Evolutionary conservation across 1,284 basidiomycete genomes (phyloP), one percentile per base, ranked within the genome.

Genomic region (Microbotryum lychnidis-dioicae): DNA sequence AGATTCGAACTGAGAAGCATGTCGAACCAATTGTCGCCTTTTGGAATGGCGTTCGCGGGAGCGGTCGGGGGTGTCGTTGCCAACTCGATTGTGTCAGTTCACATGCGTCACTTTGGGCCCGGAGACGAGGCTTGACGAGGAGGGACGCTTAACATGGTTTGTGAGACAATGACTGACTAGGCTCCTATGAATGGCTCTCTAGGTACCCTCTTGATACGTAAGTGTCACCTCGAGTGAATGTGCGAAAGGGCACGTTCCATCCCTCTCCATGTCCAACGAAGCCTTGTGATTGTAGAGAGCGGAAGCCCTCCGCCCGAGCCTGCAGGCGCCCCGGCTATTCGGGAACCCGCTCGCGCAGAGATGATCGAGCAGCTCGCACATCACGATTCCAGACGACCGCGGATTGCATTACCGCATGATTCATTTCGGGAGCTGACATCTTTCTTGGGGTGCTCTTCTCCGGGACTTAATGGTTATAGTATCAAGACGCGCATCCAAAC

Each of bases 401-500:
- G 31, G 31, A 31, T 31, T 31, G 31, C 31, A 31, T 31, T 9
- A 31, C 8, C 8, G 31, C 31, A 31, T 31, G 9, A 9, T 31
- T 31, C 31, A 10, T 31, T 9, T 10, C 31, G 8, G 31, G 8
- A 31, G 2, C 31, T 31, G 31, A 31, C 31, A 31, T 9, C 31
- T 9, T 31, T 31, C 31, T 31, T 31, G 31, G 31, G 31, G 1
- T 31, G 31, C 31, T 31, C 31, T 31, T 1, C 31, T 31, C 8
- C 31, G 31, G 31, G 8, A 9, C 31, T 50, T 4, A 16, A 44
- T 31, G 21, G 18, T 7, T 48, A 21, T 72, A 92, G 90, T 25
- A 88, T 91, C 68, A 99, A 99, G 78, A 98, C 96, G 2, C 84
- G 90, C 51, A 92, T 99, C 68, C 96, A 99, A 75, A 89, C 90